Evolutionary conservation across 164 flowering plant genomes (phyloP), one percentile per base, ranked within the genome.

Genomic region (Taxillus chinensis): DNA sequence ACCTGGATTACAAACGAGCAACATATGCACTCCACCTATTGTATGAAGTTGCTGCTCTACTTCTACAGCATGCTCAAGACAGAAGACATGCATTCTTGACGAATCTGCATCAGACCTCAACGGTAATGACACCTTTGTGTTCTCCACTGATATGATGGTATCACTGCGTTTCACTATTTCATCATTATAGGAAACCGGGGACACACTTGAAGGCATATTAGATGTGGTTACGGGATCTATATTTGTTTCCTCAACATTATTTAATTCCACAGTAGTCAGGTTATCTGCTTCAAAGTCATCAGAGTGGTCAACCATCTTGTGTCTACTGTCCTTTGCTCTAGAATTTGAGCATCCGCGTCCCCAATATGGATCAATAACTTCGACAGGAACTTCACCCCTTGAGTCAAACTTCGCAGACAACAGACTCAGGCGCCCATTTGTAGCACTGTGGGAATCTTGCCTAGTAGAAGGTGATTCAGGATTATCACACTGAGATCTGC

Each of bases 61-160:
- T 75, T 95, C 92, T 62, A 80, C 63, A 39, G 99, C 99, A 82
- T 95, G 99, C 71, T 95, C 92, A 59, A 95, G 95, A 74, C 99
- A 95, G 69, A 95, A 95, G 43, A 91, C 75, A 76, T 87, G 97
- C 85, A 81, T 70, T 66, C 90, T 78, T 15, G 87, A 86, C 67
- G 87, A 86, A 68, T 89, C 96, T 45, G 74, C 86, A 67, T 83
- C 79, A 62, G 79, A 73, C 66, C 71, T 74, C 67, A 76, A 72
- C 58, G 74, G 45, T 64, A 76, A 64, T 16, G 75, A 55, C 15
- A 62, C 55, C 53, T 46, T 69, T 57, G 67, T 38, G 16, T 70
- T 72, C 68, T 73, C 75, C 6, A 63, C 3, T 15, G 76, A 70
- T 60, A 56, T 61, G 48, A 65, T 66, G 27, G 67, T 56, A 61